Conservation (phyloP, 768 basidiomycete species). For the Boletus subcaerulescens region DNA sequence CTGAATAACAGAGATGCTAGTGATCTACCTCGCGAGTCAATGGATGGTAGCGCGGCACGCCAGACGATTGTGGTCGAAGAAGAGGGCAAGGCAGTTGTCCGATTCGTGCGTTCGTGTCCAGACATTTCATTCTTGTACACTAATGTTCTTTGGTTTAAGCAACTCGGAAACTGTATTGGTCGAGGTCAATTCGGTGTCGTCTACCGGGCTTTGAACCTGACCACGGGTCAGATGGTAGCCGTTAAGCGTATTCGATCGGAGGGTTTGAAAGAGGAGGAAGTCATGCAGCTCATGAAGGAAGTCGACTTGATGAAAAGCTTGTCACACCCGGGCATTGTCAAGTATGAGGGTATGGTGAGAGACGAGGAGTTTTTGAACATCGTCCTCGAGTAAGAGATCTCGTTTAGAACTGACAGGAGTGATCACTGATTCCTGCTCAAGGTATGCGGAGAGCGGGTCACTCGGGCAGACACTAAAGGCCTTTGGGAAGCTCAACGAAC, state of each 20-base stretch:
- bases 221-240: slow-evolving; percentile 97
- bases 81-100: slow-evolving; percentile 74
- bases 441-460: slow-evolving; percentile 96
- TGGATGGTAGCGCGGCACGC: slow-evolving; percentile 62
- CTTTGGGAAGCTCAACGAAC: slow-evolving; percentile 92
- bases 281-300: slow-evolving; percentile 88
- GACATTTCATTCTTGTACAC: slow-evolving; percentile 3
- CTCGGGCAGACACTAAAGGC: slow-evolving; percentile 90
- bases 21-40: slow-evolving; percentile 61
- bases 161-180: slow-evolving; percentile 97
- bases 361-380: slow-evolving; percentile 89
- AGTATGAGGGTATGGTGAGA: slow-evolving; percentile 93
- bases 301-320: slow-evolving; percentile 90
- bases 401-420: not conserved
- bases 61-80: slow-evolving; percentile 76
- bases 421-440: slow-evolving; percentile 33
- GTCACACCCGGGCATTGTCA: slow-evolving; percentile 93
- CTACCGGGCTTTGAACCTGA: slow-evolving; percentile 90
- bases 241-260: slow-evolving; percentile 92
- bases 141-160: slow-evolving; percentile 45
- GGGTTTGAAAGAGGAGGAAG: slow-evolving; percentile 87
- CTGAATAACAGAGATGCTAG: slow-evolving; percentile 55
- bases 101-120: slow-evolving; percentile 61
- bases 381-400: slow-evolving; percentile 76
- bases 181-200: slow-evolving; percentile 96